Percentiles rank a stretch among this genome's conserved stretches.
phyloP scores from a whole-genome alignment of 345 rosid species.

The Viola odorata region DNA sequence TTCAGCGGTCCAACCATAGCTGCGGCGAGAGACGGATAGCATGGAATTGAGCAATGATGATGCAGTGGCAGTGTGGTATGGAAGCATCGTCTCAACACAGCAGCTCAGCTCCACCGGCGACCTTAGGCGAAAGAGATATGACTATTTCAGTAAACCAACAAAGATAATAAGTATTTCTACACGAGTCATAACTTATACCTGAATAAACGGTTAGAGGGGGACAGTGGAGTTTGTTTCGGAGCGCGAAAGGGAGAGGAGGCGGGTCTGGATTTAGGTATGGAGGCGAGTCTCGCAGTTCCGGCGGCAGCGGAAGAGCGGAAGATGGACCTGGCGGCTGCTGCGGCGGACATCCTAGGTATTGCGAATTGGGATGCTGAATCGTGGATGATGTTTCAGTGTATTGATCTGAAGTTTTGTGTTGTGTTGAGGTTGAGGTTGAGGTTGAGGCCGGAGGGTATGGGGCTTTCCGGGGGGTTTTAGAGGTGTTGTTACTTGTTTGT shows the following conservation, averaged over 20 bases:
- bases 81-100: constrained; percentile 71
- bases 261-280: constrained; percentile 33
- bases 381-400: neutral
- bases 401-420: too few relatives aligned
- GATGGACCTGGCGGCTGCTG: constrained; percentile 58
- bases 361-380: neutral
- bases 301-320: constrained; percentile 48
- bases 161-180: neutral
- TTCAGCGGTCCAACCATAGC: constrained; percentile 54
- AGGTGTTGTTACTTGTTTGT: neutral
- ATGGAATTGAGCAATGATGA: constrained; percentile 79
- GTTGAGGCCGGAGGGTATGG: neutral
- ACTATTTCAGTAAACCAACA: neutral
- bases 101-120: constrained; percentile 74
- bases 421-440: neutral
- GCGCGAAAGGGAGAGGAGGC: constrained; percentile 36
- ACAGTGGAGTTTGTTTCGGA: constrained; percentile 41
- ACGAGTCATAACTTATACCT: constrained; percentile 35
- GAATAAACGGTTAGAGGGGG: constrained; percentile 41
- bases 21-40: constrained; percentile 60
- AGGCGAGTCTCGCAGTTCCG: constrained; percentile 25
- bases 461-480: neutral
- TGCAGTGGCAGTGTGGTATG: constrained; percentile 83
- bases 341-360: constrained; percentile 16
- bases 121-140: constrained; percentile 24